These are phyloP conservation scores for Capronia epimyces DNA, from an alignment of 2,329 filamentous ascomycete genomes.

Conservation along the genomic window DNA sequence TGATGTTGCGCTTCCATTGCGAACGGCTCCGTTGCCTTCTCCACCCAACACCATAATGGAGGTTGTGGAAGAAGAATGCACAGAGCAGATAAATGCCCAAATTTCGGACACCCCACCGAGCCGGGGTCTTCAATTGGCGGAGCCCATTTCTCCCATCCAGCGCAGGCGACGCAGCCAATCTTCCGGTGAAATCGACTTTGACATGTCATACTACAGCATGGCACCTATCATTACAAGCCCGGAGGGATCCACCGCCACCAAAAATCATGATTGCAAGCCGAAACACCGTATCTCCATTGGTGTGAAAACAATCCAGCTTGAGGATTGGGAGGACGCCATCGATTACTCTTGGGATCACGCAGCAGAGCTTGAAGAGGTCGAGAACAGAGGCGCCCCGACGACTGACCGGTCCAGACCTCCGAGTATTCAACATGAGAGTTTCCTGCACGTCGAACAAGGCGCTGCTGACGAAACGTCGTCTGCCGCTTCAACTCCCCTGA, in stretches of 20 bases:
- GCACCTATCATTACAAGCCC: background rate
- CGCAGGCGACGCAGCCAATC: constrained; percentile 20
- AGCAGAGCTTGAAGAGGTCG: constrained; percentile 17
- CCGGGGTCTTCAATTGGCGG: background rate
- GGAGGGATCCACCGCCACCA: background rate
- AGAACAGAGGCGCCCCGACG: background rate
- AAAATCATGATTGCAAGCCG: background rate
- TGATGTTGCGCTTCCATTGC: constrained; percentile 24
- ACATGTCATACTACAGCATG: constrained; percentile 4
- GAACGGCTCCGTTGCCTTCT: constrained; percentile 21
- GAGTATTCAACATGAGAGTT: constrained; percentile 10
- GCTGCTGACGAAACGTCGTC: constrained; percentile 17
- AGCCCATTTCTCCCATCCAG: background rate
- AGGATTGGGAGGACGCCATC: constrained; percentile 28
- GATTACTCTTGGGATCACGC: constrained; percentile 29
- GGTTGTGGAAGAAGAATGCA: constrained; percentile 14
- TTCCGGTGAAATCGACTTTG: constrained; percentile 19
- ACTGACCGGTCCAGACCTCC: background rate
- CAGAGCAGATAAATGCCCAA: background rate
- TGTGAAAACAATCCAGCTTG: constrained; percentile 21
- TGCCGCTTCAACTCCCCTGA: constrained; percentile 24
- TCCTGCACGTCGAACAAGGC: constrained; percentile 15
- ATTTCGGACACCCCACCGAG: background rate
- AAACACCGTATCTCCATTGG: constrained; percentile 17
- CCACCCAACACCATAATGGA: constrained; percentile 17